Percentiles rank a stretch among this genome's conserved stretches.
phyloP scores from a whole-genome alignment of 352 stramenopile genomes.

The Pythium biforme region DNA sequence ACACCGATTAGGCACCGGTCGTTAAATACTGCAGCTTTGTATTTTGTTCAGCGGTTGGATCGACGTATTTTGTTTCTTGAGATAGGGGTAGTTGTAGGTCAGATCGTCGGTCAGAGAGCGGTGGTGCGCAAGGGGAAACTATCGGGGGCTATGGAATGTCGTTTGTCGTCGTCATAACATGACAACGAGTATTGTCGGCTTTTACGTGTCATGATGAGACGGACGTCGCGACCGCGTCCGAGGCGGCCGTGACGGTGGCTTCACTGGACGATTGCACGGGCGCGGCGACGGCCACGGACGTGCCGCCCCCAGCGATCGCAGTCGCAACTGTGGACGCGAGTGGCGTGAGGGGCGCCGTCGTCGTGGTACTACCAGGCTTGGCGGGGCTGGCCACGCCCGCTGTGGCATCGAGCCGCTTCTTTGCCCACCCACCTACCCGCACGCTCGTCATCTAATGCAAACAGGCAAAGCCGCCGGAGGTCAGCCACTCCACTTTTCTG shows the following conservation, averaged over 20 bases:
- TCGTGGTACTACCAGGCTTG: background rate
- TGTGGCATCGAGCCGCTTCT: conserved; percentile 37
- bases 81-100: background rate
- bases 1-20: conserved; percentile 4
- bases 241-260: background rate
- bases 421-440: conserved; percentile 55
- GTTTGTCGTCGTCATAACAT: no score
- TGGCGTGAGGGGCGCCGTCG: background rate
- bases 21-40: conserved; percentile 24
- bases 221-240: background rate
- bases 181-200: no score
- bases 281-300: background rate
- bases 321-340: background rate
- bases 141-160: conserved; percentile 5
- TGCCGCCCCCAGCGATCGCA: background rate
- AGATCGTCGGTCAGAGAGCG: background rate
- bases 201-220: background rate
- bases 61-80: conserved; percentile 1
- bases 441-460: conserved; percentile 43
- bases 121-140: background rate
- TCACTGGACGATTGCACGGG: background rate
- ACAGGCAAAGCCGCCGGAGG: background rate
- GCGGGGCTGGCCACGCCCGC: conserved; percentile 2
- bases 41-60: conserved; percentile 9
- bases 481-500: no score